These are phyloP conservation scores for Amylocarpus encephaloides DNA, from an alignment of 2,329 filamentous ascomycete species.

Conservation along the genomic window DNA sequence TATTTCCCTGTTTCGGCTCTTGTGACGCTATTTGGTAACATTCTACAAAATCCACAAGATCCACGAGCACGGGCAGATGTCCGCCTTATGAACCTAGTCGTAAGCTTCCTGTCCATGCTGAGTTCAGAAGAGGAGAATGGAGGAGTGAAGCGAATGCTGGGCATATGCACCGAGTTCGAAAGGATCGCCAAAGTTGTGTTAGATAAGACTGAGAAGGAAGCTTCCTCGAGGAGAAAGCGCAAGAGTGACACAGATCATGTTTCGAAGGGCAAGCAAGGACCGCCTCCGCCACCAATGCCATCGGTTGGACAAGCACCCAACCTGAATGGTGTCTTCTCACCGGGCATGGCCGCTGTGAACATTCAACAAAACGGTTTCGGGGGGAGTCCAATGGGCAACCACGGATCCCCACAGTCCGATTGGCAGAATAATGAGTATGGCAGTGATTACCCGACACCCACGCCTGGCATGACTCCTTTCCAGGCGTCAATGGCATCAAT, in stretches of 20 bases:
- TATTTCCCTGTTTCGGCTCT: slow-evolving; percentile 96
- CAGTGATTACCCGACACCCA: slow-evolving; percentile 23
- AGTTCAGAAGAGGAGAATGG: slow-evolving; percentile 86
- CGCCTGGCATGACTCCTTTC: slow-evolving; percentile 24
- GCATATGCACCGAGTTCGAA: slow-evolving; percentile 92
- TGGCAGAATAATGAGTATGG: slow-evolving; percentile 23
- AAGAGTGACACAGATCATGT: slow-evolving; percentile 56
- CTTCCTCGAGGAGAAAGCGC: slow-evolving; percentile 62
- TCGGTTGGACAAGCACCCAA: slow-evolving; percentile 16
- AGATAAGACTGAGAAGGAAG: slow-evolving; percentile 85
- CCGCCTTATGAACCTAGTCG: slow-evolving; percentile 85
- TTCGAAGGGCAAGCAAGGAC: slow-evolving; percentile 16
- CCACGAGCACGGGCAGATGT: slow-evolving; percentile 81
- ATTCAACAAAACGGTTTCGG: slow-evolving; percentile 24
- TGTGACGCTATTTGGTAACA: slow-evolving; percentile 93
- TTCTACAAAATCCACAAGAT: slow-evolving; percentile 90
- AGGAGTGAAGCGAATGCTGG: slow-evolving; percentile 88
- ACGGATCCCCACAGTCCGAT: slow-evolving; percentile 16
- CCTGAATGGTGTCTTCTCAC: slow-evolving; percentile 27
- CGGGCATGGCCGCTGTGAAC: slow-evolving; percentile 24
- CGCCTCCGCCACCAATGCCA: slow-evolving; percentile 24
- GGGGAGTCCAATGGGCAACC: slow-evolving; percentile 17
- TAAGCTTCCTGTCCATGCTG: slow-evolving; percentile 83
- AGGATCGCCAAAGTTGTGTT: slow-evolving; percentile 86
- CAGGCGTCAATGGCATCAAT: slow-evolving; percentile 4